Conservation (phyloP, 169 alveolate genomes). For the Eimeria sp. region DNA sequence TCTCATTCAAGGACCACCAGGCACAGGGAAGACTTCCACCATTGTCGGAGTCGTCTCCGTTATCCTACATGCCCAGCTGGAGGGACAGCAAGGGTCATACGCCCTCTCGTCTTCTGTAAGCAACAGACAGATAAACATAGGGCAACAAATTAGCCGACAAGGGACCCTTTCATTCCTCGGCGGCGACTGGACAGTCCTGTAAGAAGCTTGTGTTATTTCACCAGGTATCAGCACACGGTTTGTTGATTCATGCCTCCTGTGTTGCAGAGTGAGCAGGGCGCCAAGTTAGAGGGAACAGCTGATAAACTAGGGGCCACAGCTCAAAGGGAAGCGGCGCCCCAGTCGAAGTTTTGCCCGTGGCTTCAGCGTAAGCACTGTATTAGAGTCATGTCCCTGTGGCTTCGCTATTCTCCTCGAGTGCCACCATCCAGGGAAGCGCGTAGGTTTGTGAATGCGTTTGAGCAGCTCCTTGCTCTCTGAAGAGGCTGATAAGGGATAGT, state of each 20-base stretch:
- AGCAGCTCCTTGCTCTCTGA: background rate
- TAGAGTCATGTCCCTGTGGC: background rate
- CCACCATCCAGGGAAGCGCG: background rate
- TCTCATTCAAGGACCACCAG: conserved; percentile 88
- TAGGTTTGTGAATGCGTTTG: background rate
- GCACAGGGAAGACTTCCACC: conserved; percentile 88
- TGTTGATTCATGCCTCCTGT: background rate
- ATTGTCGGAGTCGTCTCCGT: conserved; percentile 85
- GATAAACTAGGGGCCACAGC: background rate
- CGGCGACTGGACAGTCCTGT: background rate
- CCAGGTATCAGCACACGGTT: background rate
- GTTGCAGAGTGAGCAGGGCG: conserved; percentile 29
- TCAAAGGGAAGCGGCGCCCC: background rate
- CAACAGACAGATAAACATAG: background rate
- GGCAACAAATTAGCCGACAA: background rate
- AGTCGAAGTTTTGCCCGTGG: conserved; percentile 40
- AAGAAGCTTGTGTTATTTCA: background rate
- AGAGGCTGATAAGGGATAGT: background rate
- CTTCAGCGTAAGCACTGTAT: conserved; percentile 33
- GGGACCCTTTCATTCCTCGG: background rate
- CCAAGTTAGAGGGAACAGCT: background rate
- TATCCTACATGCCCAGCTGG: conserved; percentile 81
- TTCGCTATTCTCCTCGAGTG: background rate
- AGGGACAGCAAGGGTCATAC: conserved; percentile 46
- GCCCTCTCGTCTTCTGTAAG: conserved; percentile 1